These are phyloP conservation scores for Solanum lycopersicoides DNA, from an alignment of 257 asterid genomes.

Conservation along the genomic window DNA sequence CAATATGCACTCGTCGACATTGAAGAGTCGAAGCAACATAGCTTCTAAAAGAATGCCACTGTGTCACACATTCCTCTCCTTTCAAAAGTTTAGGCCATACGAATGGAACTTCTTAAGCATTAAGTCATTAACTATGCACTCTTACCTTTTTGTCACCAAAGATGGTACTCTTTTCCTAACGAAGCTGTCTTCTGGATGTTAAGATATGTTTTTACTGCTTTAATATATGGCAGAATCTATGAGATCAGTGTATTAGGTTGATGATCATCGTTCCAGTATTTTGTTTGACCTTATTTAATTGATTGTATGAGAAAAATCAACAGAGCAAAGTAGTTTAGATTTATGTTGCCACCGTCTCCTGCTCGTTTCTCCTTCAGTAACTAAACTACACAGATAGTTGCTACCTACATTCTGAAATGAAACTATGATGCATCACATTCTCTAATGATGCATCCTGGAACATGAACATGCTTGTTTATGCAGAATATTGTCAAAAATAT, in stretches of 20 bases:
- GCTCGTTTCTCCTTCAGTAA: neutral
- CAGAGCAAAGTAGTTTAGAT: neutral
- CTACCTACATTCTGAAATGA: neutral
- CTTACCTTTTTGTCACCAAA: neutral
- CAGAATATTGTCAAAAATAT: slow-evolving; percentile 84
- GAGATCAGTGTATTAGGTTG: neutral
- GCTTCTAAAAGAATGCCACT: neutral
- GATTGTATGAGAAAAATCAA: neutral
- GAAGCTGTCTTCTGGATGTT: neutral
- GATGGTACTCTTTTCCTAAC: neutral
- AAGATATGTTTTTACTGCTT: neutral
- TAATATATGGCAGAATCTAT: neutral
- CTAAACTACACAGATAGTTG: neutral
- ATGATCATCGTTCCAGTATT: neutral
- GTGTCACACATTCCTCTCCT: neutral
- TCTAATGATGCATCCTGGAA: neutral
- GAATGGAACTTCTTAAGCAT: neutral
- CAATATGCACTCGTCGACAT: no score
- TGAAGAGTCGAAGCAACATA: no score
- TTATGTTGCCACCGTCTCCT: neutral
- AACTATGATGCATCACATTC: neutral
- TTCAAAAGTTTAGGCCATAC: neutral
- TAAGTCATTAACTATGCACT: neutral
- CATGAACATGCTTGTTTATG: neutral
- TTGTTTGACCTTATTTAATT: neutral